phyloP scores from a whole-genome alignment of 2,329 filamentous ascomycete species.

The Triangularia setosa region DNA sequence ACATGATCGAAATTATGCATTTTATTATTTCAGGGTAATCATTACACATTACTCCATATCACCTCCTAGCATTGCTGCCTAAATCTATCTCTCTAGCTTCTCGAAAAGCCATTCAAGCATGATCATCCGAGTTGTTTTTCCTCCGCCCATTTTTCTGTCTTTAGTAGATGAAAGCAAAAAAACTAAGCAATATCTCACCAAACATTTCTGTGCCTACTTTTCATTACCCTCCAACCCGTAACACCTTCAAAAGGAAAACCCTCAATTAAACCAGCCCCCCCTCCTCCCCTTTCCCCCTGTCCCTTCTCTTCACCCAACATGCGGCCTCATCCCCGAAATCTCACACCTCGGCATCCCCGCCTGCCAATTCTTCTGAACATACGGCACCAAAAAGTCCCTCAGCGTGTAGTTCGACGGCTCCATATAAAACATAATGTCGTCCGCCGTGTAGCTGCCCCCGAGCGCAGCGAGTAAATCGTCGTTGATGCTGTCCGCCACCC shows the following conservation, averaged over 20 bases:
- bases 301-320: background rate
- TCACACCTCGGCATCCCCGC: slow-evolving; percentile 34
- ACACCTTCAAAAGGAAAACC: background rate
- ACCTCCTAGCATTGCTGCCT: background rate
- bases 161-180: background rate
- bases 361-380: slow-evolving; percentile 38
- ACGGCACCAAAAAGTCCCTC: slow-evolving; percentile 39
- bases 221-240: background rate
- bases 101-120: background rate
- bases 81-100: background rate
- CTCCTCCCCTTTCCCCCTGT: no score
- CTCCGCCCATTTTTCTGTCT: background rate
- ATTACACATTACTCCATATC: background rate
- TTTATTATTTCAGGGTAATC: background rate
- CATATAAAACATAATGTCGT: slow-evolving; percentile 38
- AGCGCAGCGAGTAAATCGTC: slow-evolving; percentile 35
- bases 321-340: background rate
- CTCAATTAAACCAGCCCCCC: background rate
- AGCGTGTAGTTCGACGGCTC: slow-evolving; percentile 36
- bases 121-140: background rate
- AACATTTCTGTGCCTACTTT: background rate
- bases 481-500: slow-evolving; percentile 33
- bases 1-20: no score
- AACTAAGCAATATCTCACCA: background rate
- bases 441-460: slow-evolving; percentile 34